Conservation (phyloP, 2,329 filamentous ascomycete genomes). For the Arthroderma uncinatum region DNA sequence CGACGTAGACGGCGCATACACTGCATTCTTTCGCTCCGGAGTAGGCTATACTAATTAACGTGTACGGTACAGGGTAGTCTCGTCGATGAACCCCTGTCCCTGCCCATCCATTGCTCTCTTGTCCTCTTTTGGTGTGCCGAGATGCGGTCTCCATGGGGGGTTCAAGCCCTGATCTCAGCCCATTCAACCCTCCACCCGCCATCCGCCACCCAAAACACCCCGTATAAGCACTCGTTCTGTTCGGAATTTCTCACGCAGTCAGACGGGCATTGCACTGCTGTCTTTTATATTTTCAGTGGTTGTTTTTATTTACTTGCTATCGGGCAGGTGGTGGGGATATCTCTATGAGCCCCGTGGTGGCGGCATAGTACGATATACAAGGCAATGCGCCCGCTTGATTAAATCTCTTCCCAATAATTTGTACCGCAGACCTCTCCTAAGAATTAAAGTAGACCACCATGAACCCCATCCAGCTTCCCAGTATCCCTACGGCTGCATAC, state of each 20-base stretch:
- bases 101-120: neutral
- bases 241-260: constrained; percentile 38
- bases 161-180: neutral
- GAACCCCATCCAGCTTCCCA: constrained; percentile 91
- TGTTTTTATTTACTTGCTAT: neutral
- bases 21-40: neutral
- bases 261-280: constrained; percentile 8
- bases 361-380: neutral
- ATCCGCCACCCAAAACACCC: constrained; percentile 30
- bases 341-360: too few relatives aligned
- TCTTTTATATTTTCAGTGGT: neutral
- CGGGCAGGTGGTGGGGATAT: neutral
- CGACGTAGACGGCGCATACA: neutral
- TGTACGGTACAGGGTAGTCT: neutral
- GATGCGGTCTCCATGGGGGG: neutral
- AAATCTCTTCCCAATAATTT: neutral
- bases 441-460: constrained; percentile 77
- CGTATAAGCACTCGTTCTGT: constrained; percentile 57
- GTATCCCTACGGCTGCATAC: constrained; percentile 86
- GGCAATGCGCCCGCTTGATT: neutral
- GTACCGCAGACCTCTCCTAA: neutral
- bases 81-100: neutral
- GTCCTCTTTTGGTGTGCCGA: neutral
- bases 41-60: too few relatives aligned
- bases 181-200: constrained; percentile 11